A percentile compares a stretch with the other conserved stretches of the same genome.
Evolutionary conservation across 2,329 filamentous ascomycete species (phyloP).

Genomic region (Botryotinia globosa): DNA sequence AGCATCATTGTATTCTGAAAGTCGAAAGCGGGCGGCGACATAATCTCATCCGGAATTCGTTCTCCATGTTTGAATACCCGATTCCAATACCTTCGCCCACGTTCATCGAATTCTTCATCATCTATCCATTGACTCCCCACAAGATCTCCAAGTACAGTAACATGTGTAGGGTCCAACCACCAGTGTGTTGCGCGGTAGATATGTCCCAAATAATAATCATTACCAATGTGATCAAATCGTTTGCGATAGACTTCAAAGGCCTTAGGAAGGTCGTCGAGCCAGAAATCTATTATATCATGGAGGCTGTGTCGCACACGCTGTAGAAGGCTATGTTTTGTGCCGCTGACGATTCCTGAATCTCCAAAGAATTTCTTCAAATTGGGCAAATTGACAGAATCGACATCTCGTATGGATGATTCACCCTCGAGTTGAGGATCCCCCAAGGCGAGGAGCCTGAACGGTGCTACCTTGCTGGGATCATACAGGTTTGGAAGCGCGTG

Average conservation of each 20-base stretch:
- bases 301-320: constrained; percentile 51
- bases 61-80: constrained; percentile 69
- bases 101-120: constrained; percentile 75
- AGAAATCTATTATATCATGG: constrained; percentile 60
- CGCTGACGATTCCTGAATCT: constrained; percentile 33
- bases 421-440: constrained; percentile 94
- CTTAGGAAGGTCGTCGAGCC: constrained; percentile 65
- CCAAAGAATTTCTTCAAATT: constrained; percentile 45
- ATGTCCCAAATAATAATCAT: constrained; percentile 92
- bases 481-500: constrained; percentile 28
- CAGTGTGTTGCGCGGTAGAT: constrained; percentile 81
- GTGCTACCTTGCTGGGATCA: constrained; percentile 48
- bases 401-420: constrained; percentile 73
- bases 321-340: constrained; percentile 49
- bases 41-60: constrained; percentile 58
- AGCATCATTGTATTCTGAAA: constrained; percentile 37
- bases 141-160: constrained; percentile 85
- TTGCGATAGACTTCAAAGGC: constrained; percentile 70
- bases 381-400: constrained; percentile 52
- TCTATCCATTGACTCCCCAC: constrained; percentile 94
- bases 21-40: constrained; percentile 46
- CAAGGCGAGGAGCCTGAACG: constrained; percentile 82
- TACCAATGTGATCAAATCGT: constrained; percentile 82
- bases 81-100: constrained; percentile 75
- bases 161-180: constrained; percentile 83